phyloP scores from a whole-genome alignment of 129 eudicot genomes.

The Arctium lappa region DNA sequence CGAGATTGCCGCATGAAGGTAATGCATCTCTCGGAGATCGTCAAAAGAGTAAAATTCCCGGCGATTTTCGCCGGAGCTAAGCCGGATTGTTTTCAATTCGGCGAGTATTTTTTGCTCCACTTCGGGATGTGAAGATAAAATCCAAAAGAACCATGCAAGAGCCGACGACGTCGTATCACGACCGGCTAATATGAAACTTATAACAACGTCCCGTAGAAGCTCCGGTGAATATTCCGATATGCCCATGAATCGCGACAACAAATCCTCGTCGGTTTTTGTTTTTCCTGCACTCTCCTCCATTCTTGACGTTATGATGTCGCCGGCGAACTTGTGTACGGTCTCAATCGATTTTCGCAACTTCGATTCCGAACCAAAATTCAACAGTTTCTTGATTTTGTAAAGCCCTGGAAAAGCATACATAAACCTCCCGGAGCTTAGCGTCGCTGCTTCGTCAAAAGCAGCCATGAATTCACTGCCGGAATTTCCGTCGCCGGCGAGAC shows the following conservation, averaged over 20 bases:
- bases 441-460: conserved; percentile 79
- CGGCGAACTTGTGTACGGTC: conserved; percentile 59
- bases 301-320: conserved; percentile 46
- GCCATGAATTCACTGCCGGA: conserved; percentile 52
- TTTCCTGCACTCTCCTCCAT: conserved; percentile 27
- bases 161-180: conserved; percentile 78
- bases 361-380: conserved; percentile 56
- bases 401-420: conserved; percentile 36
- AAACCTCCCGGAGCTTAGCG: conserved; percentile 56
- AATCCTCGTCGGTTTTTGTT: conserved; percentile 40
- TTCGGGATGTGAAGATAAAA: conserved; percentile 41
- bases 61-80: conserved; percentile 7
- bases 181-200: conserved; percentile 68
- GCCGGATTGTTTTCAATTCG: conserved; percentile 32
- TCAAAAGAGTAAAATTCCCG: conserved; percentile 40
- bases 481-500: conserved; percentile 51
- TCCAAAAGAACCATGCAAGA: conserved; percentile 72
- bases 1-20: conserved; percentile 63
- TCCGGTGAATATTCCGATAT: conserved; percentile 38
- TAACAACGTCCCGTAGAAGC: conserved; percentile 50
- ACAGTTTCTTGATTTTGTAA: conserved; percentile 33
- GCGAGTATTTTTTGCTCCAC: conserved; percentile 38
- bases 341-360: conserved; percentile 37
- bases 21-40: conserved; percentile 61
- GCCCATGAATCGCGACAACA: conserved; percentile 60